Percentiles rank a stretch among this genome's conserved stretches.
phyloP scores from a whole-genome alignment of 2,329 filamentous ascomycete genomes.

The Chlorencoelia australis region DNA sequence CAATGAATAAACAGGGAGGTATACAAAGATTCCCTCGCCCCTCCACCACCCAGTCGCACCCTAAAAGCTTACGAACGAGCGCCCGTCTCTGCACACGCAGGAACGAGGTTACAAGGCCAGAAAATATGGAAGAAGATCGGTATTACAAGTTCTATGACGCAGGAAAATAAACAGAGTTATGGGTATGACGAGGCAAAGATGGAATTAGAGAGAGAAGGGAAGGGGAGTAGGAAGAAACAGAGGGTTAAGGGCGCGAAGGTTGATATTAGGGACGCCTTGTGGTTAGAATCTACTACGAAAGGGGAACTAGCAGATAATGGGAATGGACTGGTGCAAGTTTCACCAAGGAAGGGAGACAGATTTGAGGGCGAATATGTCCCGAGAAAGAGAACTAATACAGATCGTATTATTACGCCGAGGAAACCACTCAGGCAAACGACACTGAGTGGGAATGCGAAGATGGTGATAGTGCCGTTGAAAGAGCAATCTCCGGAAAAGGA shows the following conservation, averaged over 20 bases:
- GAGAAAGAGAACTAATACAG: slow-evolving; percentile 26
- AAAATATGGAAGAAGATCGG: slow-evolving; percentile 27
- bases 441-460: slow-evolving; percentile 1
- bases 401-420: slow-evolving; percentile 25
- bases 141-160: background rate
- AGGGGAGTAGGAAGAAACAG: slow-evolving; percentile 28
- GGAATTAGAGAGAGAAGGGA: slow-evolving; percentile 29
- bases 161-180: slow-evolving; percentile 17
- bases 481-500: background rate
- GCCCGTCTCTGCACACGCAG: slow-evolving; percentile 22
- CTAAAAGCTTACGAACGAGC: slow-evolving; percentile 24
- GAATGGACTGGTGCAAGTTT: slow-evolving; percentile 1
- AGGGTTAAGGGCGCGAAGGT: slow-evolving; percentile 26
- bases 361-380: slow-evolving; percentile 18
- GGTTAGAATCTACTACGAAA: slow-evolving; percentile 14
- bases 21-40: slow-evolving; percentile 23
- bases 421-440: slow-evolving; percentile 17
- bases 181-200: slow-evolving; percentile 13
- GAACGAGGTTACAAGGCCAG: slow-evolving; percentile 24
- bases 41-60: slow-evolving; percentile 11
- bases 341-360: slow-evolving; percentile 1
- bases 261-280: slow-evolving; percentile 26
- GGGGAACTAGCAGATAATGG: slow-evolving; percentile 1
- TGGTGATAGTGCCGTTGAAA: background rate
- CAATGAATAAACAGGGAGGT: slow-evolving; percentile 16